Percentiles rank a stretch among this genome's conserved stretches.
Evolutionary conservation across 345 rosid species (phyloP).

Genomic region (Excoecaria cochinchinensis): DNA sequence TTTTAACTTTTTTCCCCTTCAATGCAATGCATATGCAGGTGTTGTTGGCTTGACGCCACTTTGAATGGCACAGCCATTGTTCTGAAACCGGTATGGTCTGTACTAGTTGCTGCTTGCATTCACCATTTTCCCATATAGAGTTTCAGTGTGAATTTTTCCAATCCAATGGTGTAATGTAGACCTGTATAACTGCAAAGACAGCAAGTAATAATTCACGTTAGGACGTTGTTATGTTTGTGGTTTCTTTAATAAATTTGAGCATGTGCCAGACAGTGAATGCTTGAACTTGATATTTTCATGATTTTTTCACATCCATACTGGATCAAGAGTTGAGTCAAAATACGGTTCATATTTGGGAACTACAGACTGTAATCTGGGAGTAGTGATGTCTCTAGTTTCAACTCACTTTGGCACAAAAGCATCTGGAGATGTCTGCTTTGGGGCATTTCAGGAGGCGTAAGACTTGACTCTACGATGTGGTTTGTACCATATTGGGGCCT

Average conservation of each 20-base stretch:
- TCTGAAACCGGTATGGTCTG: conserved; percentile 8
- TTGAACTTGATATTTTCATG: neutral
- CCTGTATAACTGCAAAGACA: conserved; percentile 15
- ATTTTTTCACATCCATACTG: neutral
- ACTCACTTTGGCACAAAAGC: too few species aligned
- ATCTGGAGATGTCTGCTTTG: too few species aligned
- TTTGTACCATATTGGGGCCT: too few species aligned
- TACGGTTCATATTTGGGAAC: too few species aligned
- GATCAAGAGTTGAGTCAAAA: neutral
- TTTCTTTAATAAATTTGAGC: conserved; percentile 20
- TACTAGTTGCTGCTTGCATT: conserved; percentile 22
- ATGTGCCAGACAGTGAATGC: conserved; percentile 10
- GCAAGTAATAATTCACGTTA: conserved; percentile 12
- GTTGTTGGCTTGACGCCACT: conserved; percentile 74
- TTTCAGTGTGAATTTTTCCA: conserved; percentile 1
- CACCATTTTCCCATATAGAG: conserved; percentile 22
- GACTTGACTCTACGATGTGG: too few species aligned
- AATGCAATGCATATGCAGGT: conserved; percentile 41
- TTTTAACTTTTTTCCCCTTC: conserved; percentile 3
- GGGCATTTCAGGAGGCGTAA: too few species aligned
- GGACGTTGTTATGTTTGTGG: conserved; percentile 9
- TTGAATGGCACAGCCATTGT: conserved; percentile 15
- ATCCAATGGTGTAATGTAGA: conserved; percentile 16
- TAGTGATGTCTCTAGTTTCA: too few species aligned
- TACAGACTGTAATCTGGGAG: too few species aligned